Conservation (phyloP, 306 rosid species). For the Prunus persica region Prunus_persica_NCBIv2 NC_034014.1:20435001-20435500, state of each 20-base stretch:
- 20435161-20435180: no score
- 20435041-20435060: no score
- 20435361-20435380: slow-evolving; percentile 71
- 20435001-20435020: no score
- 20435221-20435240: no score
- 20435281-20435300: slow-evolving; percentile 13
- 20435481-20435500: slow-evolving; percentile 56
- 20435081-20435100: no score
- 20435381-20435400: slow-evolving; percentile 81
- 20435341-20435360: slow-evolving; percentile 72
- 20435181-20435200: no score
- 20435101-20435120: no score
- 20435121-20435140: no score
- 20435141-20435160: no score
- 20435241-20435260: background rate
- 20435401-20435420: slow-evolving; percentile 74
- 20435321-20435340: slow-evolving; percentile 46
- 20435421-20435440: slow-evolving; percentile 67
- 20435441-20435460: slow-evolving; percentile 73
- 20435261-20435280: slow-evolving; percentile 15
- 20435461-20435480: slow-evolving; percentile 66
- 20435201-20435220: no score
- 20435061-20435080: no score
- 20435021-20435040: no score
- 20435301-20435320: background rate